A percentile compares a stretch with the other conserved stretches of the same genome.
Evolutionary conservation across 148 eudicot genomes (phyloP).

Genomic region (Cornus controversa): DNA sequence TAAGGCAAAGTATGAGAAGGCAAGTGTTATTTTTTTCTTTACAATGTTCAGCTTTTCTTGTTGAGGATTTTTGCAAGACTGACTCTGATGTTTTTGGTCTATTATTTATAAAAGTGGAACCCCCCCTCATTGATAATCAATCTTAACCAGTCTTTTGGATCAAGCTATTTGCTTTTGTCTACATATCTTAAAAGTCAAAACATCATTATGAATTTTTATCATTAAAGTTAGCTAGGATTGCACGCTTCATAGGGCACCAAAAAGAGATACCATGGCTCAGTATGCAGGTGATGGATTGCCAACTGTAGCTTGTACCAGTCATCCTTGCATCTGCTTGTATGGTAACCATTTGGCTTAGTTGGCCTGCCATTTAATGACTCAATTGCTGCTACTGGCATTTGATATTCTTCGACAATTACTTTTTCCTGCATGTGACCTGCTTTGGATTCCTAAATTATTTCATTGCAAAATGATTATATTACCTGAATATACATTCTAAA

Average conservation of each 20-base stretch:
- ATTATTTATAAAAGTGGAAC: not conserved
- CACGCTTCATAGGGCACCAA: not conserved
- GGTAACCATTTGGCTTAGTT: not conserved
- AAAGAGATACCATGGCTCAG: not conserved
- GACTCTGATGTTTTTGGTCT: not conserved
- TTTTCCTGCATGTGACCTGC: not conserved
- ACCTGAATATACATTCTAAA: not conserved
- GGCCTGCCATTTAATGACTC: not conserved
- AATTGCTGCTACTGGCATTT: constrained; percentile 1
- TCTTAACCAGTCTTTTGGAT: not conserved
- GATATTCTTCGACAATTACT: not conserved
- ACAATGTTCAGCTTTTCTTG: not conserved
- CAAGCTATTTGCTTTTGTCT: constrained; percentile 13
- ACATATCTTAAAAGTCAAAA: not conserved
- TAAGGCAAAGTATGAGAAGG: constrained; percentile 97
- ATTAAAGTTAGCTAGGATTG: not conserved
- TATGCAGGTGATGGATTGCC: not conserved
- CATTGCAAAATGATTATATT: not conserved
- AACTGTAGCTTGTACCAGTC: not conserved
- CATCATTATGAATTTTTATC: not conserved
- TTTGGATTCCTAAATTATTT: constrained; percentile 2
- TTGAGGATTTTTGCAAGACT: not conserved
- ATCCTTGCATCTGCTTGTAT: not conserved
- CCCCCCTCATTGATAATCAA: not conserved
- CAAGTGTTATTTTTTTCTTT: constrained; percentile 21